These are phyloP conservation scores for Metarhizium sp. DNA, from an alignment of 2,329 filamentous ascomycete genomes.

Conservation along the genomic window DNA sequence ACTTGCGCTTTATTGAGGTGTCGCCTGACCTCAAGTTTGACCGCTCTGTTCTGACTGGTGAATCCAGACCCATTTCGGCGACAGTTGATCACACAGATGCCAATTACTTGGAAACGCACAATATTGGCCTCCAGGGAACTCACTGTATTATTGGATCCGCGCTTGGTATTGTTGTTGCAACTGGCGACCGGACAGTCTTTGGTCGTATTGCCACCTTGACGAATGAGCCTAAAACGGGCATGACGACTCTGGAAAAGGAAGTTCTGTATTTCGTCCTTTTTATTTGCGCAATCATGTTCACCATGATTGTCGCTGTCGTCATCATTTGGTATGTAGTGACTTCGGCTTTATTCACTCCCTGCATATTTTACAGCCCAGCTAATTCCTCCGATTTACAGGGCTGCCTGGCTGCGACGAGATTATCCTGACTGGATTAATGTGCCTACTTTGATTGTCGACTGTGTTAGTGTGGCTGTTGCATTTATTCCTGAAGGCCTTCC, in stretches of 20 bases:
- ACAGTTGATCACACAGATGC: slow-evolving; percentile 57
- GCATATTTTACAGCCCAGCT: neutral
- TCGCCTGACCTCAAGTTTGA: slow-evolving; percentile 65
- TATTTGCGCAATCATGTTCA: slow-evolving; percentile 58
- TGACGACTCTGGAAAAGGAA: slow-evolving; percentile 64
- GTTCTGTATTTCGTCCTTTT: slow-evolving; percentile 63
- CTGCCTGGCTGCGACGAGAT: slow-evolving; percentile 55
- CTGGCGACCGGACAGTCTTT: slow-evolving; percentile 65
- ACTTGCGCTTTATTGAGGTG: slow-evolving; percentile 59
- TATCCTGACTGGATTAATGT: slow-evolving; percentile 66
- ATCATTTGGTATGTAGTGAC: slow-evolving; percentile 47
- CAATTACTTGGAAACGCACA: slow-evolving; percentile 69
- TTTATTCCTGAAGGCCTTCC: slow-evolving; percentile 70
- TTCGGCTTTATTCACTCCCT: neutral
- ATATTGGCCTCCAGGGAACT: slow-evolving; percentile 71
- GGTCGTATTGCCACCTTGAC: slow-evolving; percentile 66
- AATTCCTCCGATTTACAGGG: slow-evolving; percentile 32
- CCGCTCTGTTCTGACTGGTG: slow-evolving; percentile 60
- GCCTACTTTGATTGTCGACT: slow-evolving; percentile 61
- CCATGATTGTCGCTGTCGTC: slow-evolving; percentile 55
- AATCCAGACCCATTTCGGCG: slow-evolving; percentile 55
- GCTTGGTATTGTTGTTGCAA: slow-evolving; percentile 59
- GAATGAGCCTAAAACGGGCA: slow-evolving; percentile 54
- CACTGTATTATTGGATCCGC: slow-evolving; percentile 64
- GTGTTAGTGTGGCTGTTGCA: slow-evolving; percentile 63